phyloP scores from a whole-genome alignment of 1,284 basidiomycete species.

The Puccinia novopanici region DNA sequence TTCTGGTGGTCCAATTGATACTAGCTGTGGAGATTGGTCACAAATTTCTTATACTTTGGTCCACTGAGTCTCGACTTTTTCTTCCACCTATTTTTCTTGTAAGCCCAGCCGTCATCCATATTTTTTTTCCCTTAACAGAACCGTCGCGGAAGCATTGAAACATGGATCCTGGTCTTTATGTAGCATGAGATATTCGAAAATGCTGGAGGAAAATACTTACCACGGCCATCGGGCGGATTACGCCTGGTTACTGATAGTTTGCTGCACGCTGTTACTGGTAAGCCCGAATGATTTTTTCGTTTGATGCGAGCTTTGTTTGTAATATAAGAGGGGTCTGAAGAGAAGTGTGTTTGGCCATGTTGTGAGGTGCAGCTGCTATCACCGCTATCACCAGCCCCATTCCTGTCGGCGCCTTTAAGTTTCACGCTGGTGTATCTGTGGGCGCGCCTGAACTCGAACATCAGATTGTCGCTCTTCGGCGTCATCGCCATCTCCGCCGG shows the following conservation, averaged over 20 bases:
- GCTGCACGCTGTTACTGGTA: slow-evolving; percentile 44
- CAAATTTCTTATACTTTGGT: slow-evolving; percentile 95
- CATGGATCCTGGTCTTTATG: background rate
- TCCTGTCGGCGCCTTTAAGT: slow-evolving; percentile 72
- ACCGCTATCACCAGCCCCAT: slow-evolving; percentile 47
- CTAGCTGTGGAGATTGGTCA: slow-evolving; percentile 82
- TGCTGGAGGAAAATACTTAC: slow-evolving; percentile 94
- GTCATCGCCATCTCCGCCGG: slow-evolving; percentile 91
- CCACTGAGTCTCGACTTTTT: slow-evolving; percentile 88
- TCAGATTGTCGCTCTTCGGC: slow-evolving; percentile 93
- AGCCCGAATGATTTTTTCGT: background rate
- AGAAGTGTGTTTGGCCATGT: background rate
- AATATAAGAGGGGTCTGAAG: background rate
- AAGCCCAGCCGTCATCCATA: background rate
- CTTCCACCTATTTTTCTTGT: slow-evolving; percentile 94
- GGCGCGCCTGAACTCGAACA: slow-evolving; percentile 88
- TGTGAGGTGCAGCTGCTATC: slow-evolving; percentile 17
- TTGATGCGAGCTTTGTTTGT: background rate
- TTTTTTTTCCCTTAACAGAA: background rate
- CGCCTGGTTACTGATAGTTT: slow-evolving; percentile 74
- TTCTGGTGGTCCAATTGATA: background rate
- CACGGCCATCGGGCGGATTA: slow-evolving; percentile 87
- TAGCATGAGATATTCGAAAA: slow-evolving; percentile 85
- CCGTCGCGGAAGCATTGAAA: background rate
- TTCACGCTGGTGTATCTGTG: slow-evolving; percentile 89